Base-by-base conservation (phyloP, 306 rosid genomes). In the Ammopiptanthus mongolicus region DNA sequence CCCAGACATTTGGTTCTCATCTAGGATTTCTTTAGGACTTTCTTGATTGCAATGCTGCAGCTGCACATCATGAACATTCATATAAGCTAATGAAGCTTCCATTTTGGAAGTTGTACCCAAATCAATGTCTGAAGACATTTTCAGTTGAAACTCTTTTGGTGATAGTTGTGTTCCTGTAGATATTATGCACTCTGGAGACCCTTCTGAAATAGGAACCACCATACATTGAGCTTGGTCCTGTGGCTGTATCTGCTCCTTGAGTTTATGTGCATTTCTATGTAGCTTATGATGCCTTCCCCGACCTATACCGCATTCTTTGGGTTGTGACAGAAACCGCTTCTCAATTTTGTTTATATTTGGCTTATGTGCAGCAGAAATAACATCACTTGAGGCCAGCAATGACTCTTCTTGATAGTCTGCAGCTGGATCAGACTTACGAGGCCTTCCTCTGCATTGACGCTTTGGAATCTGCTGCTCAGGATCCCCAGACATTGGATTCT, bases 121-220 rank as follows among this genome's bases (percentile, higher is more conserved):
- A 70, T 76, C 51, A 56, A 17, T 5, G 60, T 65, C 71, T 1
- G 47, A 1, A 36, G 73, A 51, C 37, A 29, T 31, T 60, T 51
- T 73, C 19, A 56, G 77, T 68, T 51, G 77, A 81, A 53, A 46
- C 42, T 41, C 60, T 51, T 50, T 12, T 68, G 65, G 72, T 51
- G 42, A 31, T 46, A n/a, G 8, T 62, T 69, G 44, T 33, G 15
- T 34, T 50, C 46, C 52, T 12, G 48, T 58, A 41, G 75, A 21
- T 57, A 21, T 15, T 14, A 44, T 19, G 72, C 18, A 5, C 19
- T 39, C 25, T 1, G 65, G 58, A 19, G 59, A 51, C 66, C 31
- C 59, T 78, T 62, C 42, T 33, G 17, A 25, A 56, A 50, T 39
- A 57, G 68, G 57, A 57, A 57, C 68, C 68, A 28, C 41, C 12